Evolutionary conservation across 495 filamentous ascomycete genomes (phyloP).

Genomic region (Neurospora sp.): DNA sequence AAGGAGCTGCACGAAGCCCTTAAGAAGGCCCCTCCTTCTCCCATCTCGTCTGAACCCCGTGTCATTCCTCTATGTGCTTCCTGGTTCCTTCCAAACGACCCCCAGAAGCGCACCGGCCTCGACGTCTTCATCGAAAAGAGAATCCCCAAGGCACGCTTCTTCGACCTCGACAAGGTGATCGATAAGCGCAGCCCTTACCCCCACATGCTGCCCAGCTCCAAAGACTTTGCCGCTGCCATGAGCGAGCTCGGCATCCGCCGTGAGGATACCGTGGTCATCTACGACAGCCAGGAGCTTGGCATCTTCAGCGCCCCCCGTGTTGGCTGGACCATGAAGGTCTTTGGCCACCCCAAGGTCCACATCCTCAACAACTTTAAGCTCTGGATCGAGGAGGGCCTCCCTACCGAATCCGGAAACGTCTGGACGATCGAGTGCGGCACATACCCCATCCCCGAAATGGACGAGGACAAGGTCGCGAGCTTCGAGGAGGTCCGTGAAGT

Average conservation of each 20-base stretch:
- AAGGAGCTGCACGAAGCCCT: constrained; percentile 70
- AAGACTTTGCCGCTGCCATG: constrained; percentile 81
- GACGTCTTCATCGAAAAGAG: constrained; percentile 65
- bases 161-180: constrained; percentile 84
- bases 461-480: constrained; percentile 37
- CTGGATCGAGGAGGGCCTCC: constrained; percentile 74
- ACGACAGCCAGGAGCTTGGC: constrained; percentile 78
- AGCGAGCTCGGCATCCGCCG: constrained; percentile 69
- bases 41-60: constrained; percentile 65
- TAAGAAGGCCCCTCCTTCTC: constrained; percentile 60
- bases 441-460: constrained; percentile 43
- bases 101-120: constrained; percentile 56
- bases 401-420: constrained; percentile 68
- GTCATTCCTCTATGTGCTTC: constrained; percentile 82
- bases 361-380: constrained; percentile 87
- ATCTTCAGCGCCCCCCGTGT: constrained; percentile 91
- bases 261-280: constrained; percentile 86
- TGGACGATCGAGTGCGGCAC: constrained; percentile 48
- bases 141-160: constrained; percentile 87
- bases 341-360: constrained; percentile 85
- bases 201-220: constrained; percentile 85
- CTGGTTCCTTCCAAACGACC: constrained; percentile 93
- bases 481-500: constrained; percentile 76
- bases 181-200: constrained; percentile 83
- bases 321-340: constrained; percentile 82